Percentiles rank a stretch among this genome's conserved stretches.
phyloP scores from a whole-genome alignment of 2,329 filamentous ascomycete species.

The Apiospora pterosperma region DNA sequence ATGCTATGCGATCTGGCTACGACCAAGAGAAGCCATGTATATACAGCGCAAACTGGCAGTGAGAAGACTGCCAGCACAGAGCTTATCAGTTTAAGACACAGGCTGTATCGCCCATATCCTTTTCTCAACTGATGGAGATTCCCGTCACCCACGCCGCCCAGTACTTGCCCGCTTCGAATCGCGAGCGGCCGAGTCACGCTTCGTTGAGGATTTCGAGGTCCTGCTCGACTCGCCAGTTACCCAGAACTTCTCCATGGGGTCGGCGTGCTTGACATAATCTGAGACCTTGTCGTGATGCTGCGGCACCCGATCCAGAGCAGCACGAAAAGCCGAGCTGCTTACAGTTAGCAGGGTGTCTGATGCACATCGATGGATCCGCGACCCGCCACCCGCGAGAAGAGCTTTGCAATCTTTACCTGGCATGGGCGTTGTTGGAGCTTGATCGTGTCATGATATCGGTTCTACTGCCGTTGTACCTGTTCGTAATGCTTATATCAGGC shows the following conservation, averaged over 20 bases:
- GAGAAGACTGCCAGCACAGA: background rate
- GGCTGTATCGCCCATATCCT: background rate
- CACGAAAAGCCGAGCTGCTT: background rate
- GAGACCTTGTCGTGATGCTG: background rate
- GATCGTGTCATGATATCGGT: background rate
- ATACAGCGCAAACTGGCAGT: background rate
- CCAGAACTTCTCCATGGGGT: slow-evolving; percentile 3
- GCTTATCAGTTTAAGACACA: background rate
- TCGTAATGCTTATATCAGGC: no score
- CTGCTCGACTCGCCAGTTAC: background rate
- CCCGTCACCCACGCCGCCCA: background rate
- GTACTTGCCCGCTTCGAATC: background rate
- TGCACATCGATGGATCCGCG: no score
- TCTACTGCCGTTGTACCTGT: background rate
- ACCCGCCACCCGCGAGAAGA: no score
- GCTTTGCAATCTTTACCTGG: background rate
- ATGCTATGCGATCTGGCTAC: background rate
- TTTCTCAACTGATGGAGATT: no score
- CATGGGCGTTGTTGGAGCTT: background rate
- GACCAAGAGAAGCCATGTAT: background rate
- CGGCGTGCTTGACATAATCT: background rate
- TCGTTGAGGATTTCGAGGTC: background rate
- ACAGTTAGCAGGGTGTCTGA: background rate
- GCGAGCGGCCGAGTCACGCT: background rate
- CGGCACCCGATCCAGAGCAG: background rate